Evolutionary conservation across 2,329 filamentous ascomycete genomes (phyloP).

Genomic region (Arachnomyces sp.): DNA sequence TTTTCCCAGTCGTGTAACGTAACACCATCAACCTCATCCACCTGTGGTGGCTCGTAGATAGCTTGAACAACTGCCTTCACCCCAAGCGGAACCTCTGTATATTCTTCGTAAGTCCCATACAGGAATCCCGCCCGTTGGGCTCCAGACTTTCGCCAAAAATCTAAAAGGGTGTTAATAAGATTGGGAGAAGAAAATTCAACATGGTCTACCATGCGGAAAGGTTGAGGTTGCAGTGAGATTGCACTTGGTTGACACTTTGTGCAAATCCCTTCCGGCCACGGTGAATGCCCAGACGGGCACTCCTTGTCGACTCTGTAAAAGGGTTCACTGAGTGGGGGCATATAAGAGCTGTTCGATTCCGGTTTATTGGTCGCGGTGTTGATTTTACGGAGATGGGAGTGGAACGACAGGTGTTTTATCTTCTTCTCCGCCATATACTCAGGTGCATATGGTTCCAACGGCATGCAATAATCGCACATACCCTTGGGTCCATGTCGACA

Average conservation of each 20-base stretch:
- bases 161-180: constrained; percentile 80
- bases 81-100: constrained; percentile 83
- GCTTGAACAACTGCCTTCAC: constrained; percentile 94
- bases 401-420: constrained; percentile 97
- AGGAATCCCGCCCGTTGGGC: constrained; percentile 79
- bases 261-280: constrained; percentile 94
- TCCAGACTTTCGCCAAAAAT: constrained; percentile 84
- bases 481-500: constrained; percentile 92
- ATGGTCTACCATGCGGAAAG: constrained; percentile 95
- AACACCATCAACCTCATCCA: constrained; percentile 80
- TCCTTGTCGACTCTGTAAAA: constrained; percentile 82
- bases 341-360: constrained; percentile 87
- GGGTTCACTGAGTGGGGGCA: constrained; percentile 86
- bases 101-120: constrained; percentile 85
- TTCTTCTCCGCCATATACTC: constrained; percentile 88
- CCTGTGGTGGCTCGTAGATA: constrained; percentile 91
- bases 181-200: constrained; percentile 85
- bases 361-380: constrained; percentile 96
- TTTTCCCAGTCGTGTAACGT: constrained; percentile 78
- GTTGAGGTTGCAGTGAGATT: constrained; percentile 87
- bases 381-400: constrained; percentile 86
- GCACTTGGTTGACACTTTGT: constrained; percentile 97
- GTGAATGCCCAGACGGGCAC: constrained; percentile 85
- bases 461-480: constrained; percentile 99
- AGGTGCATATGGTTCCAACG: constrained; percentile 85